Base-by-base conservation (phyloP, 345 rosid species). In the Aegle marmelos region DNA sequence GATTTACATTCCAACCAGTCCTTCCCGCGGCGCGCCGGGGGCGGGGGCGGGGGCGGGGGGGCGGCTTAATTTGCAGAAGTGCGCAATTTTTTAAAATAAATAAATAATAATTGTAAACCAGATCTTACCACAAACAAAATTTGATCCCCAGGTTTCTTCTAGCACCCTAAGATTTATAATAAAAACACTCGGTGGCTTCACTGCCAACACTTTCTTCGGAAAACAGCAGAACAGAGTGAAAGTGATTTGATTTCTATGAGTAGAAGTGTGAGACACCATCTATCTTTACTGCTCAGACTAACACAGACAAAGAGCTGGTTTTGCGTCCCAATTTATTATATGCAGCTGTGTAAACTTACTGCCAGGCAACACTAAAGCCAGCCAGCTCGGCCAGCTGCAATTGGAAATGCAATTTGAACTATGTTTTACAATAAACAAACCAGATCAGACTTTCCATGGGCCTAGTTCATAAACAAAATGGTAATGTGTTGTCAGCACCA, bases 381-480 rank as follows among this genome's bases (percentile, higher is more conserved):
- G 58, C 81, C 92, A 92, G 91, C 97, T 93, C 94, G 97, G 97
- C 97, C 96, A 91, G 95, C 90, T 80, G 93, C 95, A 86, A 76
- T 39, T 28, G 76, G 33, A 58, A 41, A 45, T 5, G 2, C 17
- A 10, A 76, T 54, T 31, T 22, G 8, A 63, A 39, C 10, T 16
- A 9, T 7, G 3, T 17, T 25, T 28, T 17, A 30, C 16, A 33
- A 11, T 34, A 65, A 34, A 11, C 25, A 65, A 65, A 34, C 22
- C 41, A 10, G 25, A 36, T 64, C 33, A 30, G 8, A 31, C 9
- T 28, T 14, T 19, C 22, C 67, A 45, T 6, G 36, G 36, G 10
- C 1, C 16, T 34, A 24, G 63, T 30, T 58, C 25, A 24, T 61
- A 50, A 4, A 57, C 19, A 34, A 39, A 5, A 58, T 22, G n/a